Base-by-base conservation (phyloP, 2,329 filamentous ascomycete genomes). In the Zasmidium cellare region DNA sequence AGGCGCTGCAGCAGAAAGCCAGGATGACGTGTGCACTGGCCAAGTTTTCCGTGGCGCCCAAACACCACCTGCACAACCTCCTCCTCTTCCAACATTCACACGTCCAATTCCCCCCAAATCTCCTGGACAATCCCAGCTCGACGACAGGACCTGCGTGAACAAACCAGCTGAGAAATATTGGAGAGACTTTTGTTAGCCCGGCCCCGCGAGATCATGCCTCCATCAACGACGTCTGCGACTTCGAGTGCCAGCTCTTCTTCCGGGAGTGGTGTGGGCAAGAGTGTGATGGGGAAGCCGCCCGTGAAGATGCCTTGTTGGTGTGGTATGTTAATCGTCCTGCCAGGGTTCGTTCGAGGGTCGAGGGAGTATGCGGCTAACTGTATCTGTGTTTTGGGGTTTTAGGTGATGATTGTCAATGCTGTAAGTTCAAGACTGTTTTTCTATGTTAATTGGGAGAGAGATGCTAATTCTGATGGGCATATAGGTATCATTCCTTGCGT, bases 281-380 rank as follows among this genome's bases (percentile, higher is more conserved):
- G 41, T 18, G 28, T 46, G 23, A 20, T 46, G 14, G 63, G 64
- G n/a, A 41, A 41, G 35, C 35, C 35, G 35, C 61, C 63, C 9
- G 62, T 71, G 57, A 71, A 70, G 59, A 60, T 69, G 44, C 68
- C 68, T 28, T 72, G 70, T 63, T 72, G 70, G 70, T 72, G 70
- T 50, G 70, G 70, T 41, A 41, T 41, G 35, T n/a, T 9, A 66
- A 69, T n/a, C n/a, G n/a, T n/a, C 28, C 62, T 66, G 47, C 28
- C 7, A 31, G 28, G 28, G 14, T 31, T 31, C 7, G 28, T 5
- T 16, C 16, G 11, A 18, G 35, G n/a, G 7, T 41, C n/a, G 28
- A 41, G 35, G 16, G n/a, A 41, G 6, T 14, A 16, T 41, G 11
- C 16, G 35, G 35, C 35, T 41, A 41, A 41, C 16, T 18, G 16